Evolutionary conservation across 225 moss, liverwort and hornwort species (phyloP), one percentile per base, ranked within the genome.

Genomic region (Climacium dendroides): DNA sequence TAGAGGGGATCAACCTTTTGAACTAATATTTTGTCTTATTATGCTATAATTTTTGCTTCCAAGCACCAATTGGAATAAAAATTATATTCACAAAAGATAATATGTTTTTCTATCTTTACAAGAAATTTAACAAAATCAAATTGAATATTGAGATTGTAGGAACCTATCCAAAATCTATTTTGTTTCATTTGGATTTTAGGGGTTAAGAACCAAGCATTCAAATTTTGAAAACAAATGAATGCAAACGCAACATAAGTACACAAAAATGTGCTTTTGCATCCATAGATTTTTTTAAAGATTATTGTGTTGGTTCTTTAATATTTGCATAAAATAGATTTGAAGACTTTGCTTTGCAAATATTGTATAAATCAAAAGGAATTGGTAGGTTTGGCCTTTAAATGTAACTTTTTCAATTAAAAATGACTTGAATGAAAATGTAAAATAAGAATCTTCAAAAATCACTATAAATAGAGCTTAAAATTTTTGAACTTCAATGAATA

Each of bases 1-100:
- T 34, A 5, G 6, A 11, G 1, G 19, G n/a, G 11, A 0, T 11
- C n/a, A 7, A 20, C 11, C 0, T 3, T 1, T 3, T 7, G 0
- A 65, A 65, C 4, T 7, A 37, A 23, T 37, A 67, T 13, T 23
- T 37, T 4, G n/a, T 1, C 7, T 37, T 7, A 4, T 13, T 23
- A 2, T 37, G 13, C 23, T 1, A 37, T n/a, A 37, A 13, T 23
- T 24, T 37, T 67, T 23, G 1, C 7, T 37, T 7, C 4, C 1
- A 4, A 1, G 4, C 13, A 39, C 8, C 7, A 1, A 69, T 39
- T 69, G 39, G 39, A 67, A 37, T 37, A 37, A 37, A 67, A 69
- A 39, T 37, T 4, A 24, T 0, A 39, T 23, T 39, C 3, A 0
- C 4, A 23, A 39, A 39, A 39, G 3, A 4, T 39, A 39, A 39